These are phyloP conservation scores for Alternaria ethzedia DNA, from an alignment of 2,329 filamentous ascomycete species.

Conservation along the genomic window DNA sequence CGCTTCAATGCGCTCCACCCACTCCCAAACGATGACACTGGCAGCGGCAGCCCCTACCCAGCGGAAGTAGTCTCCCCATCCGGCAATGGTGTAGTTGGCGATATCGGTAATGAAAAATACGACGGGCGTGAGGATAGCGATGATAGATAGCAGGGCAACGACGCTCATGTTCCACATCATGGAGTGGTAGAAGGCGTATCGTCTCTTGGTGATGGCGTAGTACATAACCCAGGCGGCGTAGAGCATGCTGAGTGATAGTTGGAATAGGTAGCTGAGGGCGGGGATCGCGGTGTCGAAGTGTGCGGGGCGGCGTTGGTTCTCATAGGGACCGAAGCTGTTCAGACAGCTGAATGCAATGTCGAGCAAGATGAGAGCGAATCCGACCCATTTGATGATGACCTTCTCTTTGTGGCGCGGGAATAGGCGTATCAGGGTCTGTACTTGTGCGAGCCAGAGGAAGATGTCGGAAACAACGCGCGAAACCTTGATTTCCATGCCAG, in stretches of 20 bases:
- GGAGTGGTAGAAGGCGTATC: constrained; percentile 87
- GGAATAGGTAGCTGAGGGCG: constrained; percentile 88
- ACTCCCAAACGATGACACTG: constrained; percentile 97
- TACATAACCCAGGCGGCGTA: constrained; percentile 96
- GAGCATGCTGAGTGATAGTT: constrained; percentile 81
- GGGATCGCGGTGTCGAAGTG: constrained; percentile 90
- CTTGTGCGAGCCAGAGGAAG: constrained; percentile 96
- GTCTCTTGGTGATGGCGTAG: constrained; percentile 88
- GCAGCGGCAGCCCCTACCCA: constrained; percentile 96
- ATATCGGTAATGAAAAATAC: constrained; percentile 95
- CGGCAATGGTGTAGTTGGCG: constrained; percentile 80
- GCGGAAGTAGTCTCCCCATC: constrained; percentile 93
- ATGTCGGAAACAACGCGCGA: constrained; percentile 94
- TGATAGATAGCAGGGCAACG: constrained; percentile 77
- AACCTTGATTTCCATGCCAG: constrained; percentile 83
- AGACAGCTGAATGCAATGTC: constrained; percentile 91
- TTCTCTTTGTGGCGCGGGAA: constrained; percentile 98
- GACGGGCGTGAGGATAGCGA: constrained; percentile 84
- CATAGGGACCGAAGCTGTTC: constrained; percentile 75
- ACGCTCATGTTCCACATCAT: constrained; percentile 89
- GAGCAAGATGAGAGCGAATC: constrained; percentile 88
- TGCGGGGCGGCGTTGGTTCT: constrained; percentile 67
- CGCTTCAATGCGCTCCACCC: constrained; percentile 94
- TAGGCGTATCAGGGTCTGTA: constrained; percentile 92
- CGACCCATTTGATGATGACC: constrained; percentile 98